A percentile compares a stretch with the other conserved stretches of the same genome.
These are phyloP conservation scores for Colletotrichum karsti DNA, from an alignment of 2,329 filamentous ascomycete genomes.

Conservation along the genomic window DNA sequence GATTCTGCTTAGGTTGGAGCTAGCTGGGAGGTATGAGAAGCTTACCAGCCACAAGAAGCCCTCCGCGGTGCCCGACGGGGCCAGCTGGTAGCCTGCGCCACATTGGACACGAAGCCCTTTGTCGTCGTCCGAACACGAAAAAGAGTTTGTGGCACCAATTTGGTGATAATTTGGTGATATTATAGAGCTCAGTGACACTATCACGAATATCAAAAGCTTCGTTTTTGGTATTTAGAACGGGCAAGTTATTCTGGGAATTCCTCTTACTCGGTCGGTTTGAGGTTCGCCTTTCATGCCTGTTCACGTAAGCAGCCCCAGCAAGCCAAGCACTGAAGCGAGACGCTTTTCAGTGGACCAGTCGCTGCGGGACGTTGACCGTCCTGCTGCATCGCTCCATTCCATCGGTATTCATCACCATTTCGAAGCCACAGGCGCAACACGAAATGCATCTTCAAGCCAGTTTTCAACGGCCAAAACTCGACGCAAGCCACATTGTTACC, in stretches of 20 bases:
- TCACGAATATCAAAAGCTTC: background rate
- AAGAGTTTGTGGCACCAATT: background rate
- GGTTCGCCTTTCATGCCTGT: background rate
- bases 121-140: background rate
- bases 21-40: no score
- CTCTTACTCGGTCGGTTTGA: background rate
- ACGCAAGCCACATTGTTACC: no score
- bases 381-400: no score
- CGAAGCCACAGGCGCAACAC: no score
- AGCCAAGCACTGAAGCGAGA: background rate
- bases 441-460: no score
- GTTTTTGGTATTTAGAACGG: background rate
- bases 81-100: constrained; percentile 11
- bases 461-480: no score
- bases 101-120: background rate
- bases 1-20: no score
- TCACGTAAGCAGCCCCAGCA: background rate
- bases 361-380: background rate
- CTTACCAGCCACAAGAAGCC: no score
- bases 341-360: background rate
- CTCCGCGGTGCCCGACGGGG: background rate
- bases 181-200: background rate
- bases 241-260: background rate
- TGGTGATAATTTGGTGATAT: background rate
- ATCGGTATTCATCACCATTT: no score